These are phyloP conservation scores for Colletotrichum melonis DNA, from an alignment of 2,329 filamentous ascomycete genomes.

Conservation along the genomic window DNA sequence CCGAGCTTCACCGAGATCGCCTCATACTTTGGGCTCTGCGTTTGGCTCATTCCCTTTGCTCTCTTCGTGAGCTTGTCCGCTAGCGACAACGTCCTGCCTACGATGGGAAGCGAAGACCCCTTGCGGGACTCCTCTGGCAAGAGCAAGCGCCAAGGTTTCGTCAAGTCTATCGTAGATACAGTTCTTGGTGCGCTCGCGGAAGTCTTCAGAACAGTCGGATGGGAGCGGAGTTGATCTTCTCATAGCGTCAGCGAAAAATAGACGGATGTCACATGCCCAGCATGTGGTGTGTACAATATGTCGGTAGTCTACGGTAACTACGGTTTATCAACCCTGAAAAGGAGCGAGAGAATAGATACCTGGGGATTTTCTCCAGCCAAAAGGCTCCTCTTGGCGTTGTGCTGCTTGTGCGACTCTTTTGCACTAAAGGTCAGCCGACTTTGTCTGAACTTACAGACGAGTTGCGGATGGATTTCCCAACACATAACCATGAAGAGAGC, in stretches of 20 bases:
- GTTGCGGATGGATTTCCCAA: no score
- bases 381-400: not conserved
- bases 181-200: constrained; percentile 64
- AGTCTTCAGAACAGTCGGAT: constrained; percentile 41
- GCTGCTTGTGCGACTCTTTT: not conserved
- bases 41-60: constrained; percentile 96
- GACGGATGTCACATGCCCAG: not conserved
- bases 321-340: not conserved
- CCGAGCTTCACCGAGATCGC: constrained; percentile 95
- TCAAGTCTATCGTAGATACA: constrained; percentile 73
- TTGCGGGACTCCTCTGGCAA: constrained; percentile 58
- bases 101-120: constrained; percentile 81
- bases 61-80: constrained; percentile 95
- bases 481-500: not conserved
- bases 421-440: not conserved
- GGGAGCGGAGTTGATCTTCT: constrained; percentile 33
- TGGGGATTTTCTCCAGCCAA: not conserved
- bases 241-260: not conserved
- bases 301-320: not conserved
- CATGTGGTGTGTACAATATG: constrained; percentile 13
- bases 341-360: constrained; percentile 8
- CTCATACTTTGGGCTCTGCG: constrained; percentile 94
- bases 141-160: constrained; percentile 70
- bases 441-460: no score
- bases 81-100: constrained; percentile 93